A percentile compares a stretch with the other conserved stretches of the same genome.
Evolutionary conservation across 208 protist species (phyloP).

Genomic region (Trypanosoma caninum): DNA sequence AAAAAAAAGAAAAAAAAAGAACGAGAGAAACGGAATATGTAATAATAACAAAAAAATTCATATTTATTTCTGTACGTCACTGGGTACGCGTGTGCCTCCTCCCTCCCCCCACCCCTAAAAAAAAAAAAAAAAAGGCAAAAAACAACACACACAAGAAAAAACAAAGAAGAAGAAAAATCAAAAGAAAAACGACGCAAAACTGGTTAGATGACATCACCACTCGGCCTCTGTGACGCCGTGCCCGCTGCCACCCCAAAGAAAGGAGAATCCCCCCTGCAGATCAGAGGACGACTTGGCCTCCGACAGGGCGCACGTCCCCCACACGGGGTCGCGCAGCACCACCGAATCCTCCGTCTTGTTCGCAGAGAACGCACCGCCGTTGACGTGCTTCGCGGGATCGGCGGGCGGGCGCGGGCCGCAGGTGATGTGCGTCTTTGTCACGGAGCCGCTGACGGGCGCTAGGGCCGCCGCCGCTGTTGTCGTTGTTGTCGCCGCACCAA

Average conservation of each 20-base stretch:
- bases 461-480: not conserved
- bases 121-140: not conserved
- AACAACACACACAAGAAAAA: not conserved
- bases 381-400: constrained; percentile 7
- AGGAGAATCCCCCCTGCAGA: constrained; percentile 9
- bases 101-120: no score
- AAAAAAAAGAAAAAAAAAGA: not conserved
- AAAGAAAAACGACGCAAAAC: not conserved
- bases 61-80: not conserved
- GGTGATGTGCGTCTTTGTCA: not conserved
- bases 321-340: constrained; percentile 25
- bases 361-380: not conserved
- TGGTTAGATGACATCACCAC: constrained; percentile 6
- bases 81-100: no score
- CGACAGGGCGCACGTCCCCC: constrained; percentile 11
- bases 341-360: constrained; percentile 17
- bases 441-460: not conserved
- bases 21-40: not conserved
- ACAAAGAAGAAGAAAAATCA: not conserved
- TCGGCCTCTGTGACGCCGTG: not conserved
- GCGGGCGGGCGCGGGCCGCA: constrained; percentile 7
- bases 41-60: not conserved
- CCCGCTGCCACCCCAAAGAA: constrained; percentile 13
- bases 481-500: constrained; percentile 2
- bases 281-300: constrained; percentile 4